These are phyloP conservation scores for Lactarius trivialis DNA, from an alignment of 768 basidiomycete species.

Conservation along the genomic window DNA sequence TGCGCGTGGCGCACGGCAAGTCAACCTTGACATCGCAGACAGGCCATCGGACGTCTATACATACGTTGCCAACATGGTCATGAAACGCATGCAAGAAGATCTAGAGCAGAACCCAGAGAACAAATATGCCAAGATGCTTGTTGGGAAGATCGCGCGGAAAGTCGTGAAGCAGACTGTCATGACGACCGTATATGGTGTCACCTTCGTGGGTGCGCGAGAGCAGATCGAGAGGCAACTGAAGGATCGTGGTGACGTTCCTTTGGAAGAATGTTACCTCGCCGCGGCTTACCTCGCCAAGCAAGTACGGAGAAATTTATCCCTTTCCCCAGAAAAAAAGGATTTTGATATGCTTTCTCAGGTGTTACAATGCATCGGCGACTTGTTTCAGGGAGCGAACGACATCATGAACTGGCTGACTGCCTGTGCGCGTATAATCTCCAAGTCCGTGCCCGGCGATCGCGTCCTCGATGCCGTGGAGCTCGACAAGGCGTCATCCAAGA, in stretches of 20 bases:
- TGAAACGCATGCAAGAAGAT: constrained; percentile 55
- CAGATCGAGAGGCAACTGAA: constrained; percentile 89
- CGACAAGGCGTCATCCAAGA: constrained; percentile 15
- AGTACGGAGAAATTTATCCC: constrained; percentile 33
- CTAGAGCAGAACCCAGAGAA: constrained; percentile 34
- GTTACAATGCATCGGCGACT: constrained; percentile 77
- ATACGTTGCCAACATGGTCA: constrained; percentile 82
- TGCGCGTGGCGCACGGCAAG: constrained; percentile 77
- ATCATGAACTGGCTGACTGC: constrained; percentile 90
- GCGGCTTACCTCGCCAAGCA: constrained; percentile 77
- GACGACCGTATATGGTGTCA: constrained; percentile 99
- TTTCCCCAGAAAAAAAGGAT: background rate
- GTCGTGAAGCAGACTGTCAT: constrained; percentile 99
- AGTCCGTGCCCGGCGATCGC: constrained; percentile 73
- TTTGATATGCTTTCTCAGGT: constrained; percentile 35
- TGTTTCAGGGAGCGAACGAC: constrained; percentile 85
- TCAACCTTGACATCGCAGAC: constrained; percentile 81
- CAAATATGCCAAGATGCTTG: constrained; percentile 50
- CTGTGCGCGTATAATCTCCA: constrained; percentile 77
- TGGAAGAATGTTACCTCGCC: constrained; percentile 66
- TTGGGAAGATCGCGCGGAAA: constrained; percentile 81
- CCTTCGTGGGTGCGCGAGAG: constrained; percentile 87
- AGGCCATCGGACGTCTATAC: constrained; percentile 94
- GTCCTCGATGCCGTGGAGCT: constrained; percentile 40
- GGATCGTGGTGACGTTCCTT: constrained; percentile 63